Evolutionary conservation across 177 flowering plant genomes (phyloP).

Genomic region (Telopea speciosissima): DNA sequence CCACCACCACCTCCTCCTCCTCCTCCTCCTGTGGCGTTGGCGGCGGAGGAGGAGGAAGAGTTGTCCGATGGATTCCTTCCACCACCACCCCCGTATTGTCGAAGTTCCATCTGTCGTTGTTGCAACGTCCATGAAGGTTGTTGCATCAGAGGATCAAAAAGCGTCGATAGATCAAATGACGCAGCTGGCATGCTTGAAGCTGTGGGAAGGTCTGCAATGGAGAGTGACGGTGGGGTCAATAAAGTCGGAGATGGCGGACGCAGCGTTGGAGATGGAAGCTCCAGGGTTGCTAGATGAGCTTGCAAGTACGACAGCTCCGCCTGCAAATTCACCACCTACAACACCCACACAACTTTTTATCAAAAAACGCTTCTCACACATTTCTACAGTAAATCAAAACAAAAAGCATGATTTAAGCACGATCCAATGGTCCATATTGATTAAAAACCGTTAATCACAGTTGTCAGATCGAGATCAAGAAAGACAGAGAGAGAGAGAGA

Average conservation of each 20-base stretch:
- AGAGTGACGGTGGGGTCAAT: constrained; percentile 32
- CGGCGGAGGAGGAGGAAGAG: neutral
- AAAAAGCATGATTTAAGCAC: too few species aligned
- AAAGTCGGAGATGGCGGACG: constrained; percentile 26
- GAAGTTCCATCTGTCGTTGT: constrained; percentile 30
- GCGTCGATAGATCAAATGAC: constrained; percentile 59
- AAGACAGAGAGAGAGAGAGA: too few species aligned
- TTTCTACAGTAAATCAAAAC: too few species aligned
- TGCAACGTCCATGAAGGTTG: constrained; percentile 49
- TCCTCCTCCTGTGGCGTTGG: too few species aligned
- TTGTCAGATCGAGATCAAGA: too few species aligned
- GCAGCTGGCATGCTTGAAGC: constrained; percentile 36
- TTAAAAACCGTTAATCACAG: too few species aligned
- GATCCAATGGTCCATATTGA: too few species aligned
- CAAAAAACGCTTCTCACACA: too few species aligned
- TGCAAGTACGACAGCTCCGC: constrained; percentile 83
- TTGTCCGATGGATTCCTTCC: constrained; percentile 19
- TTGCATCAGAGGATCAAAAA: constrained; percentile 63
- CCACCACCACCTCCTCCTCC: too few species aligned
- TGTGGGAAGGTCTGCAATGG: constrained; percentile 54
- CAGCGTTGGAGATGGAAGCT: constrained; percentile 64
- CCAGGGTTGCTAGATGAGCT: constrained; percentile 77
- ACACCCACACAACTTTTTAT: too few species aligned
- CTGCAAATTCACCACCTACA: constrained; percentile 87
- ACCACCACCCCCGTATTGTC: constrained; percentile 15